Conservation (phyloP, 2,329 filamentous ascomycete species). For the Xylariaceae sp. region DNA sequence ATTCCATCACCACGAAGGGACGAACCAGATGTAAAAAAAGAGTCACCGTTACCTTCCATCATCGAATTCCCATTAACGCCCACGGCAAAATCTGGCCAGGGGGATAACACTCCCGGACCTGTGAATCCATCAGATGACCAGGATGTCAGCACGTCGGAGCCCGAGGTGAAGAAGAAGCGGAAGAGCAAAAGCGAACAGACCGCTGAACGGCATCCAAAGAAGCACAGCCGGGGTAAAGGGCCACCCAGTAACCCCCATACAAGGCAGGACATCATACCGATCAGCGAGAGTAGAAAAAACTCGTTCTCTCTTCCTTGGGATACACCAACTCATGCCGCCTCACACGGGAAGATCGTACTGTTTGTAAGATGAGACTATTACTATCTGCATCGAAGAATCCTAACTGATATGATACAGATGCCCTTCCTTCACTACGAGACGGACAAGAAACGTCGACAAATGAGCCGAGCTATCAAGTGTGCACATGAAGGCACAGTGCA, state of each 20-base stretch:
- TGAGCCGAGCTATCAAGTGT: constrained; percentile 48
- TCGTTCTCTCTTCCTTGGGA: constrained; percentile 27
- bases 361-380: constrained; percentile 31
- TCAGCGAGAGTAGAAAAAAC: constrained; percentile 18
- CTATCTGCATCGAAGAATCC: background rate
- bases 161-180: constrained; percentile 34
- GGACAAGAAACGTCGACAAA: constrained; percentile 46
- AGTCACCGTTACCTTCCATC: constrained; percentile 27
- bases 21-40: constrained; percentile 31
- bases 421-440: constrained; percentile 63
- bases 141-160: constrained; percentile 22
- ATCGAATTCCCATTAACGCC: constrained; percentile 28
- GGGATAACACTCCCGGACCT: constrained; percentile 14
- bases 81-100: constrained; percentile 22
- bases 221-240: constrained; percentile 31
- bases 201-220: constrained; percentile 35
- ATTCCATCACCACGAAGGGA: constrained; percentile 36
- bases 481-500: constrained; percentile 32
- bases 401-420: constrained; percentile 41
- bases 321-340: constrained; percentile 28
- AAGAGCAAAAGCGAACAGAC: constrained; percentile 35
- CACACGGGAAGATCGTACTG: constrained; percentile 34
- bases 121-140: constrained; percentile 22
- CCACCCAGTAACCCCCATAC: constrained; percentile 35
- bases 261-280: constrained; percentile 29